A percentile compares a stretch with the other conserved stretches of the same genome.
These are phyloP conservation scores for Verticillium isaacii DNA, from an alignment of 2,329 filamentous ascomycete species.

Conservation along the genomic window DNA sequence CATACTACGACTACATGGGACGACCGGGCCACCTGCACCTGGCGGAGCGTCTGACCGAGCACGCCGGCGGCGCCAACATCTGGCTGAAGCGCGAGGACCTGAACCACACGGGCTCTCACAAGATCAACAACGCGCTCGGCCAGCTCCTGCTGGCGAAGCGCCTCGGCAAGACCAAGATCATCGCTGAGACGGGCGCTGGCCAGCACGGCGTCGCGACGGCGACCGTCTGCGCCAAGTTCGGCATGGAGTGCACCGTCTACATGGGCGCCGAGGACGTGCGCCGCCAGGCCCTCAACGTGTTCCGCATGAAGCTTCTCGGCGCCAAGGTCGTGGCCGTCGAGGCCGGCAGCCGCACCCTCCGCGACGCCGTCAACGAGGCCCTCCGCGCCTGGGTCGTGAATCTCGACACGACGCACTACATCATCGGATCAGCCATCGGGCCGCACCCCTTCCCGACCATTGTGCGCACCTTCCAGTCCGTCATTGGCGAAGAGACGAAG, in stretches of 20 bases:
- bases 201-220: slow-evolving; percentile 98
- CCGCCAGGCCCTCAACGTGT: slow-evolving; percentile 93
- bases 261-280: slow-evolving; percentile 98
- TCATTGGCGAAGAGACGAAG: slow-evolving; percentile 94
- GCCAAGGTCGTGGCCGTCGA: slow-evolving; percentile 91
- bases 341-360: slow-evolving; percentile 77
- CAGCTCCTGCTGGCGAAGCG: slow-evolving; percentile 83
- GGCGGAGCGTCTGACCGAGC: slow-evolving; percentile 80
- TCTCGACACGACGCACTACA: slow-evolving; percentile 93
- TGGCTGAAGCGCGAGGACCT: slow-evolving; percentile 97
- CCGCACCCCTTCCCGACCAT: slow-evolving; percentile 98
- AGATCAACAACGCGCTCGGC: slow-evolving; percentile 98
- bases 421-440: slow-evolving; percentile 95
- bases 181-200: slow-evolving; percentile 94
- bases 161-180: slow-evolving; percentile 93
- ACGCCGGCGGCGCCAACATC: slow-evolving; percentile 90
- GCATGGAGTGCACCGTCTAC: slow-evolving; percentile 95
- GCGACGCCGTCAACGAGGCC: slow-evolving; percentile 92
- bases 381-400: slow-evolving; percentile 90
- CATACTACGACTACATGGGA: slow-evolving; percentile 97
- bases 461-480: slow-evolving; percentile 93
- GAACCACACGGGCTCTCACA: slow-evolving; percentile 97
- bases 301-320: slow-evolving; percentile 94
- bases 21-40: slow-evolving; percentile 87
- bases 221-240: slow-evolving; percentile 96